Conservation (phyloP, 805 yeast species). For the Schwanniomyces sp. region DNA sequence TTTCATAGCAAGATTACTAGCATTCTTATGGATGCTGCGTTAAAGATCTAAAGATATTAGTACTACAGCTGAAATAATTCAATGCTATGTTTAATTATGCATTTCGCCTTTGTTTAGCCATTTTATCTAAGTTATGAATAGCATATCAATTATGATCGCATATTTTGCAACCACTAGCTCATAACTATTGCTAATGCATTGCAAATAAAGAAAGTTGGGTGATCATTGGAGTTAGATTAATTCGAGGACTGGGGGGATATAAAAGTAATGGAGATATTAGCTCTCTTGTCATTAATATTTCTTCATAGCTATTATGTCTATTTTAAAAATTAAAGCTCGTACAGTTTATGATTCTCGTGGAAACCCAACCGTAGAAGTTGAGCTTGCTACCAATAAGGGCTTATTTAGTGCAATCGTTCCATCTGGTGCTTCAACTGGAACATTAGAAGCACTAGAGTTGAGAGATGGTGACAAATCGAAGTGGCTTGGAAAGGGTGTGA, state of each 20-base stretch:
- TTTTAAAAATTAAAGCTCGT: conserved; percentile 14
- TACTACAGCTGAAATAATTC: no score
- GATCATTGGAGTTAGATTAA: no score
- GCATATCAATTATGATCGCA: no score
- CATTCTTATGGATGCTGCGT: no score
- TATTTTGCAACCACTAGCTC: not conserved
- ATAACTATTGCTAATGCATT: not conserved
- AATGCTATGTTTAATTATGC: no score
- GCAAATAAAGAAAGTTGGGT: no score
- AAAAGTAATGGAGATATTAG: no score
- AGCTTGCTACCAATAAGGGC: conserved; percentile 15
- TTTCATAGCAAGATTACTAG: no score
- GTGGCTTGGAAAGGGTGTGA: conserved; percentile 23
- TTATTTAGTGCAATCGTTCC: conserved; percentile 20
- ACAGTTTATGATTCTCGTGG: conserved; percentile 23
- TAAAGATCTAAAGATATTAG: no score
- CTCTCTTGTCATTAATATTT: not conserved
- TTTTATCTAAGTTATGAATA: no score
- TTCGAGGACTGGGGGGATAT: no score
- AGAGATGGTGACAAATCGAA: conserved; percentile 20
- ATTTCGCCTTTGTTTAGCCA: no score
- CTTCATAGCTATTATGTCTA: conserved; percentile 8
- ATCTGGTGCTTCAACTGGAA: conserved; percentile 23
- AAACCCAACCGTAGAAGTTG: conserved; percentile 24
- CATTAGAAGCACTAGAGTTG: conserved; percentile 20